phyloP scores from a whole-genome alignment of 495 filamentous ascomycete species.

The Aspergillus biplanus region DNA sequence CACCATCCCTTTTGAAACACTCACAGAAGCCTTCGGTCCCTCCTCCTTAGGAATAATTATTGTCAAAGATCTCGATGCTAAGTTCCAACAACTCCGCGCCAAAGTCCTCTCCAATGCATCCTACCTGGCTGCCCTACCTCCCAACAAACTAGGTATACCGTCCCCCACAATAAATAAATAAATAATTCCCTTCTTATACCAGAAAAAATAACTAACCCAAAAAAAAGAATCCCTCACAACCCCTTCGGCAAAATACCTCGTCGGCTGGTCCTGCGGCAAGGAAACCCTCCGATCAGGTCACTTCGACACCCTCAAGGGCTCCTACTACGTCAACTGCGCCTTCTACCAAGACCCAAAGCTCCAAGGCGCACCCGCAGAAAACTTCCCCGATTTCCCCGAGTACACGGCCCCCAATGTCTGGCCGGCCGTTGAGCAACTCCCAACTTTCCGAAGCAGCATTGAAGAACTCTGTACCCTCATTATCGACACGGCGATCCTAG shows the following conservation, averaged over 20 bases:
- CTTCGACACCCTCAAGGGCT: constrained; percentile 92
- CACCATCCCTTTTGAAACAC: constrained; percentile 68
- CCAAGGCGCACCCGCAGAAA: constrained; percentile 60
- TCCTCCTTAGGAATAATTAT: constrained; percentile 90
- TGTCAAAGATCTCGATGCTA: constrained; percentile 76
- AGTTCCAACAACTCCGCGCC: constrained; percentile 69
- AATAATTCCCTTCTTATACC: not conserved
- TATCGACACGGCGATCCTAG: constrained; percentile 85
- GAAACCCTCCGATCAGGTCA: constrained; percentile 89
- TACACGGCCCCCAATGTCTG: constrained; percentile 82
- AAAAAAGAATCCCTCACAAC: constrained; percentile 47
- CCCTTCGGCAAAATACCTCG: constrained; percentile 58
- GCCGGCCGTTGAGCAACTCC: constrained; percentile 68
- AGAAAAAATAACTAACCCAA: too few species aligned
- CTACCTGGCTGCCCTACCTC: constrained; percentile 81
- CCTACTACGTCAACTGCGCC: constrained; percentile 94
- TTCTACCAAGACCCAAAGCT: constrained; percentile 77
- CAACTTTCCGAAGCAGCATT: constrained; percentile 71
- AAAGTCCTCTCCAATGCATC: constrained; percentile 84
- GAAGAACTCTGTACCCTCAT: constrained; percentile 80
- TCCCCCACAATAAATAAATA: constrained; percentile 8
- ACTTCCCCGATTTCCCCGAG: constrained; percentile 62
- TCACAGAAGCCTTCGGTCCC: constrained; percentile 89
- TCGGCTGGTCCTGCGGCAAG: constrained; percentile 84
- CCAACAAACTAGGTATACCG: constrained; percentile 68